Conservation (phyloP, 352 stramenopile genomes). For the Globisporangium echinulatum region DNA sequence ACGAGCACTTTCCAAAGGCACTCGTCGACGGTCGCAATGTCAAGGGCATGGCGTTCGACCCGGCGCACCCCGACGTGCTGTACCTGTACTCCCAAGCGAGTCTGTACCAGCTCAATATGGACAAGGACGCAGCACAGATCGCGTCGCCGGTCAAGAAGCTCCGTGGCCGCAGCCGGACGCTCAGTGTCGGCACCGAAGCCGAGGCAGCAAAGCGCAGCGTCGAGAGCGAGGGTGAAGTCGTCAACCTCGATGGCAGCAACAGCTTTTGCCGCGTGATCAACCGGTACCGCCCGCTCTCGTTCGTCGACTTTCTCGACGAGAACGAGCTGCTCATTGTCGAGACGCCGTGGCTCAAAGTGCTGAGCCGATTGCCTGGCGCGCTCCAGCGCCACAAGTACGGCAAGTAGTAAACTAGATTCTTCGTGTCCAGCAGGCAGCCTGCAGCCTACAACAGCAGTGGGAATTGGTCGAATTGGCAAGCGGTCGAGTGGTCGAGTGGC, state of each 20-base stretch:
- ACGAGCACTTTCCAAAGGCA: slow-evolving; percentile 67
- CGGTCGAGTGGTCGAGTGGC: too few species aligned
- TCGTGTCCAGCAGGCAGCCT: background rate
- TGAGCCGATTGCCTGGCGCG: slow-evolving; percentile 69
- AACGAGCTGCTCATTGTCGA: slow-evolving; percentile 79
- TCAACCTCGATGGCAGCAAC: slow-evolving; percentile 43
- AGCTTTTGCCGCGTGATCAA: slow-evolving; percentile 74
- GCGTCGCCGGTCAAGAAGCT: slow-evolving; percentile 33
- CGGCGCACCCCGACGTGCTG: slow-evolving; percentile 61
- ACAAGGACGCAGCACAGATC: slow-evolving; percentile 20
- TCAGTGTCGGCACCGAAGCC: slow-evolving; percentile 56
- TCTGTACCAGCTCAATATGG: slow-evolving; percentile 83
- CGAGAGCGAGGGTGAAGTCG: slow-evolving; percentile 48
- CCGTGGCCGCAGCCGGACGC: slow-evolving; percentile 27
- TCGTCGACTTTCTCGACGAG: slow-evolving; percentile 71
- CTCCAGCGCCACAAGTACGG: slow-evolving; percentile 85
- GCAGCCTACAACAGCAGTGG: too few species aligned
- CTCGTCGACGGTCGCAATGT: slow-evolving; percentile 67
- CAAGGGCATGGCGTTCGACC: slow-evolving; percentile 79
- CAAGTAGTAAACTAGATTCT: slow-evolving; percentile 51
- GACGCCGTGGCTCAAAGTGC: slow-evolving; percentile 83
- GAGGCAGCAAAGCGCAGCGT: slow-evolving; percentile 36
- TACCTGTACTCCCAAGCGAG: slow-evolving; percentile 80
- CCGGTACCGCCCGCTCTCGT: slow-evolving; percentile 79
- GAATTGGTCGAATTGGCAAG: too few species aligned